phyloP scores from a whole-genome alignment of 2,329 filamentous ascomycete genomes.

The Trichoderma sp. region DNA sequence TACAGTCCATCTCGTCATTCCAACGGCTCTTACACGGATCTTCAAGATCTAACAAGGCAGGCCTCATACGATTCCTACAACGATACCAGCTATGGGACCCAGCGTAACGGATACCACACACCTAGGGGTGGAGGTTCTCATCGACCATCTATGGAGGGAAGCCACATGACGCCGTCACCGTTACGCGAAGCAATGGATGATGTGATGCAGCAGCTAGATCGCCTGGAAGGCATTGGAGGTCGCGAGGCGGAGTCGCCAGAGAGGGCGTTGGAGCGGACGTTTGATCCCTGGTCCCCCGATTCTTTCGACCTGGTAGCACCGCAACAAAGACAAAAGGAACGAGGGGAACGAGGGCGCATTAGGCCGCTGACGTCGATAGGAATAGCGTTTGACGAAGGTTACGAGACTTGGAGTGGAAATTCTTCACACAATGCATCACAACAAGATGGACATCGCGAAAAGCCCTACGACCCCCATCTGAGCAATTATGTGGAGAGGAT shows the following conservation, averaged over 20 bases:
- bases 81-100: constrained; percentile 32
- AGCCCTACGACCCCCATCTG: constrained; percentile 66
- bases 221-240: constrained; percentile 62
- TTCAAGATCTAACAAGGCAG: constrained; percentile 38
- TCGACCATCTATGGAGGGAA: constrained; percentile 66
- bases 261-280: constrained; percentile 55
- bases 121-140: constrained; percentile 63
- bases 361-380: constrained; percentile 74
- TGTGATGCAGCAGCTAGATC: constrained; percentile 92
- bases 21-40: constrained; percentile 34
- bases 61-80: constrained; percentile 45
- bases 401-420: constrained; percentile 58
- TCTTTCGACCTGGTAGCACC: constrained; percentile 65
- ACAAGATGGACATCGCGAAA: constrained; percentile 43
- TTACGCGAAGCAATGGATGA: constrained; percentile 95
- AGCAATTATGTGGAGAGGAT: constrained; percentile 89
- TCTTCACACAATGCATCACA: constrained; percentile 52
- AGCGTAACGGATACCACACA: constrained; percentile 45
- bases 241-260: constrained; percentile 58
- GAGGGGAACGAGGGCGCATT: constrained; percentile 31
- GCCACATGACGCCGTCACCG: constrained; percentile 82
- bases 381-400: constrained; percentile 63
- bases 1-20: background rate
- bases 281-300: constrained; percentile 88
- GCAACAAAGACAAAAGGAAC: constrained; percentile 25